Base-by-base conservation (phyloP, 495 filamentous ascomycete genomes). In the Hamigera avellanea region DNA sequence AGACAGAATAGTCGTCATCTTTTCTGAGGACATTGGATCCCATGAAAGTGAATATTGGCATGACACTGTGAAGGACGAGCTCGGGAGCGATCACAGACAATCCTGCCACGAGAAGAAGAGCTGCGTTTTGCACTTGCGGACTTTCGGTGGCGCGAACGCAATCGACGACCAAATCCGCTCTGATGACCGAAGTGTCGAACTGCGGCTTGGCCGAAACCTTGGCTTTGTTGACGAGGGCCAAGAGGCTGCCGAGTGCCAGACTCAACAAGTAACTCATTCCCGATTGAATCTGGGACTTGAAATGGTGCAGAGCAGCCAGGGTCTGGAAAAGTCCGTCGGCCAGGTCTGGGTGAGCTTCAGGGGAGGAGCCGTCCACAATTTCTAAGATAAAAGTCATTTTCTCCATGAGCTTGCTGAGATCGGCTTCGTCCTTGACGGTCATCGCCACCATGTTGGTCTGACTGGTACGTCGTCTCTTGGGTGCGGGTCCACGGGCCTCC, bases 11-110 rank as follows among this genome's bases (percentile, higher is more conserved):
- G 27, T 95, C 88, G 49, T 98, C 91, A 42, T 86, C 80, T 59
- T 93, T 86, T 19, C 81, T 75, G 14, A 98, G 71, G 8, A 93
- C 77, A 17, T 81, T 89, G 19, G 79, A 77, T 26, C 86, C 83
- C 84, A 95, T 93, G 57, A 95, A 95, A 0, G 91, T 95, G 60
- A 98, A 98, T 25, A 98, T 88, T 5, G 93, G 93, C 91, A 98
- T 96, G 35, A 98, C 83, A 41, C 84, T 94, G 52, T 98, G 88
- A 35, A 96, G 69, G 8, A 98, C 83, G 15, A 86, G 59, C 48
- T 95, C 85, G 1, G 91, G 91, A 0, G 81, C 81, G 46, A 85
- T 81, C 26, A 76, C 75, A 19, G 91, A 88, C 32, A 96, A 58
- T 15, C 72, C 76, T 2, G 86, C 82, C 12, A 96, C 78, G 12